Evolutionary conservation across 108 stramenopile species (phyloP), one percentile per base, ranked within the genome.

Genomic region (Cyclostephanos tholiformis): DNA sequence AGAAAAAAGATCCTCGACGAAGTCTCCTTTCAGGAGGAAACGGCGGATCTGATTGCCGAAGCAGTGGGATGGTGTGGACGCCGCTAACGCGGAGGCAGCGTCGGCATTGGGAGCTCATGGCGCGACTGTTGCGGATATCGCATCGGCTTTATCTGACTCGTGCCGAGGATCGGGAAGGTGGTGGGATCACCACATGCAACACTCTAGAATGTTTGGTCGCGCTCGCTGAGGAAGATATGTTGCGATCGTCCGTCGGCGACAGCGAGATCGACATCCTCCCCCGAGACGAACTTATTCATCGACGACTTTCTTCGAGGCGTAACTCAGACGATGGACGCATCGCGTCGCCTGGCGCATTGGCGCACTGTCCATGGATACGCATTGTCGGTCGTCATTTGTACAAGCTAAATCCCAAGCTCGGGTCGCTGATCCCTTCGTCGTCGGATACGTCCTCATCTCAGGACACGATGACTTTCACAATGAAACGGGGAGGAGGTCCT

Each of bases 71-170:
- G 50, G 69, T 60, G 65, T 66, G 65, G 76, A 71, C 64, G 43
- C 83, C 83, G 16, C 46, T 88, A 63, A 86, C 73, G 5, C 55
- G 63, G 55, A 78, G 82, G 13, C 88, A 89, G 59, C 77, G 85
- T 41, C 80, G 82, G 19, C 87, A 91, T 65, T 73, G 90, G 72
- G 91, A 94, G 73, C 41, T 94, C 29, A 72, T 69, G 44, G 79
- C 84, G 19, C 80, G 89, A 19, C 66, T 94, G 11, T 46, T 94
- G 22, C 84, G 87, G n/a, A 66, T 85, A 53, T 77, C 79, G 16
- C 92, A 94, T 49, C 86, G 90, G 27, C 73, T 83, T 13, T 83
- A 82, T 68, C 43, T 93, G 23, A 72, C 76, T 26, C 72, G 87
- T 17, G 77, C 72, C 10, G 88, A 89, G 50, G 70, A 69, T 5